Evolutionary conservation across 306 rosid genomes (phyloP).

Genomic region (Lupinus albus): DNA sequence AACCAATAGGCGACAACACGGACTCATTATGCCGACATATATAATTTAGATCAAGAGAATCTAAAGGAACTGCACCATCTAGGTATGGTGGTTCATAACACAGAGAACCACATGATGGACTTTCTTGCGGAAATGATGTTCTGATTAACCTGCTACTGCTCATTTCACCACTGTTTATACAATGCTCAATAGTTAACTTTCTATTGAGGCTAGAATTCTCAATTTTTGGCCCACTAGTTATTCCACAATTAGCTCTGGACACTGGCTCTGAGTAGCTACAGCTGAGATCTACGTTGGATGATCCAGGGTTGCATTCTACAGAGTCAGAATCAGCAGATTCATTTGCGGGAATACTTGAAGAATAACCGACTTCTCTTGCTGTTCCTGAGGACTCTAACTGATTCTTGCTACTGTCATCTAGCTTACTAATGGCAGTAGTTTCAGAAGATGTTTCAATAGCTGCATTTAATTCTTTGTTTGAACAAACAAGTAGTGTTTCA

Average conservation of each 20-base stretch:
- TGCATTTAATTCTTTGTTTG: constrained; percentile 61
- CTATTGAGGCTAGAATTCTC: constrained; percentile 46
- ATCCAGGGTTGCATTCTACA: constrained; percentile 55
- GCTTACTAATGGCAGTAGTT: constrained; percentile 54
- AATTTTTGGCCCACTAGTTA: constrained; percentile 32
- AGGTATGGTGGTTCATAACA: constrained; percentile 72
- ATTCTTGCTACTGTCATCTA: constrained; percentile 63
- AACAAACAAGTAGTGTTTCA: constrained; percentile 49
- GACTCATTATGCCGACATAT: constrained; percentile 57
- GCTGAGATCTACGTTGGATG: constrained; percentile 52
- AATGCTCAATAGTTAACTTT: constrained; percentile 45
- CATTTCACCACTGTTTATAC: constrained; percentile 46
- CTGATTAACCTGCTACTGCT: constrained; percentile 49
- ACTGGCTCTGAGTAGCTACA: constrained; percentile 55
- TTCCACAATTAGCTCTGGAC: constrained; percentile 50
- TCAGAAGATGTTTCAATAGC: constrained; percentile 76
- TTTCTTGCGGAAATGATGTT: constrained; percentile 52
- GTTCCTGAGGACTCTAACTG: constrained; percentile 64
- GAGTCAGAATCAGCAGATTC: constrained; percentile 70
- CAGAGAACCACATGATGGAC: constrained; percentile 63
- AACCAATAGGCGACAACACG: constrained; percentile 58
- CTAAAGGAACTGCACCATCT: constrained; percentile 58
- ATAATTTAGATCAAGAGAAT: constrained; percentile 53
- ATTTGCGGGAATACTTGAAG: constrained; percentile 60
- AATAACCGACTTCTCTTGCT: constrained; percentile 57